These are phyloP conservation scores for Tolypocladium pustulatum DNA, from an alignment of 2,329 filamentous ascomycete genomes.

Conservation along the genomic window DNA sequence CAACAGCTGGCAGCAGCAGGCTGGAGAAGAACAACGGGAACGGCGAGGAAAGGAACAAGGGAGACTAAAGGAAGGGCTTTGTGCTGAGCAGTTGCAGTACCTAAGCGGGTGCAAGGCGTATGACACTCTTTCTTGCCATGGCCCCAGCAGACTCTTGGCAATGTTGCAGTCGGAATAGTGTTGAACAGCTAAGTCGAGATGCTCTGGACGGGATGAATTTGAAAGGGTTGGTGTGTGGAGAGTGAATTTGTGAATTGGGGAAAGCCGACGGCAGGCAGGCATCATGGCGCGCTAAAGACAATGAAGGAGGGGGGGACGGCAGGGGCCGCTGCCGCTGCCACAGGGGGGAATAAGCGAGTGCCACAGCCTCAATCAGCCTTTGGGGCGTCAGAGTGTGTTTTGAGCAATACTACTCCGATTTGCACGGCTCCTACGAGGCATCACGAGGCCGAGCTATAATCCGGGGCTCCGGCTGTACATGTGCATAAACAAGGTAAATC, in stretches of 20 bases:
- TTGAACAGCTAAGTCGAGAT: neutral
- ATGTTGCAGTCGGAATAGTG: neutral
- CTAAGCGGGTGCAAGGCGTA: neutral
- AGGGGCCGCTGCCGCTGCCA: neutral
- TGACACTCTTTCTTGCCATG: neutral
- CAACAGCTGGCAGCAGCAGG: too few species aligned
- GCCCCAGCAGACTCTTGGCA: neutral
- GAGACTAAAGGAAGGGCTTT: neutral
- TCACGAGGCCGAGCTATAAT: too few species aligned
- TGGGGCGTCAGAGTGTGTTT: neutral
- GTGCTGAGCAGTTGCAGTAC: neutral
- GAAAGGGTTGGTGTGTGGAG: neutral
- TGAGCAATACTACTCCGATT: too few species aligned
- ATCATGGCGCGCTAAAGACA: neutral
- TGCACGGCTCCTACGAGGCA: too few species aligned
- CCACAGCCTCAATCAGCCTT: neutral
- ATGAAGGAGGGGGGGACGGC: neutral
- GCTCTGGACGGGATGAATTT: neutral
- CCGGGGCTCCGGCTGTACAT: too few species aligned
- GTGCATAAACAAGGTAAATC: too few species aligned
- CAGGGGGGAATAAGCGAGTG: neutral
- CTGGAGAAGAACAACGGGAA: neutral
- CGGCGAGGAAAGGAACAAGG: neutral
- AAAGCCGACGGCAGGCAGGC: neutral
- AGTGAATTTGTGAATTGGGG: neutral